Percentiles rank a stretch among this genome's conserved stretches.
These are phyloP conservation scores for Brassica juncea DNA, from an alignment of 345 rosid genomes.

Conservation along the genomic window DNA sequence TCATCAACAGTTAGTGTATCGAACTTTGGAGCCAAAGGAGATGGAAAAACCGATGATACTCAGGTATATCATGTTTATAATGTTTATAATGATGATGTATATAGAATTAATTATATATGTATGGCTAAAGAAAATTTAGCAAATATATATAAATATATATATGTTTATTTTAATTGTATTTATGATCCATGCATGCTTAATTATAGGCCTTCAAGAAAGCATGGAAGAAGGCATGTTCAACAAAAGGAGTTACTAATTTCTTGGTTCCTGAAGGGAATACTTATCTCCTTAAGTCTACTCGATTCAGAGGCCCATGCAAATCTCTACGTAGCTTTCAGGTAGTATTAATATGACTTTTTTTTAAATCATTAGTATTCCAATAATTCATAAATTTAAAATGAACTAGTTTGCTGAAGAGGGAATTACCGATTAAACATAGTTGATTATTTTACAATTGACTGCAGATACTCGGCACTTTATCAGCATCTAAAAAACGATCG, in stretches of 20 bases:
- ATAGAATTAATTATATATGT: not conserved
- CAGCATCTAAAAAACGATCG: constrained; percentile 60
- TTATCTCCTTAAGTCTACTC: constrained; percentile 51
- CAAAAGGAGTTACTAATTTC: constrained; percentile 45
- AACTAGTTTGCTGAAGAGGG: not conserved
- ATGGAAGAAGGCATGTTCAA: constrained; percentile 78
- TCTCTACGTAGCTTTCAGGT: constrained; percentile 42
- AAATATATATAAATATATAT: not conserved
- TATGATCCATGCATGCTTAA: constrained; percentile 12
- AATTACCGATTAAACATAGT: not conserved
- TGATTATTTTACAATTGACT: not conserved
- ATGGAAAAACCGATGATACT: constrained; percentile 61
- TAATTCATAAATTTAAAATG: not conserved
- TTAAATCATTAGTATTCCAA: not conserved
- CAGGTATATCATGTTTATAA: constrained; percentile 38
- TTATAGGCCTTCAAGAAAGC: constrained; percentile 69
- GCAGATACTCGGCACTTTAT: constrained; percentile 66
- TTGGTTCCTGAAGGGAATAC: constrained; percentile 53
- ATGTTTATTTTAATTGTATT: not conserved
- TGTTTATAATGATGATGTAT: not conserved
- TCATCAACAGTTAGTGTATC: constrained; percentile 46
- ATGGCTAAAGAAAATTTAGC: not conserved
- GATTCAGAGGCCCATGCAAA: constrained; percentile 76
- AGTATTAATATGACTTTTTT: not conserved
- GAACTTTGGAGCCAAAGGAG: constrained; percentile 62